These are phyloP conservation scores for Cryphonectria japonica DNA, from an alignment of 2,329 filamentous ascomycete species.

Conservation along the genomic window DNA sequence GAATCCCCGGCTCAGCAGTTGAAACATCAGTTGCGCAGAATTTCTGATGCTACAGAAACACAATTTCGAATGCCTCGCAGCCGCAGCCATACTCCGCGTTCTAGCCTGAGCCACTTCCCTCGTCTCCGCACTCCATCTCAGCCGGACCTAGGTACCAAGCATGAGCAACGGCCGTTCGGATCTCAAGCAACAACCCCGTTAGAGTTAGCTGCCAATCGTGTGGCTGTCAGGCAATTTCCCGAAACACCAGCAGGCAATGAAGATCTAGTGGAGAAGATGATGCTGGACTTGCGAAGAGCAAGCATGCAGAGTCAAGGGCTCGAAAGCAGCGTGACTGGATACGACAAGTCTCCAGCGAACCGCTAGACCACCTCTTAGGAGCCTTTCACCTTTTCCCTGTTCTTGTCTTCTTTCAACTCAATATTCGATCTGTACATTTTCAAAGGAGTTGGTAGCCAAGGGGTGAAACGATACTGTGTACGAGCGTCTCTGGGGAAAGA, in stretches of 20 bases:
- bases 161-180: slow-evolving; percentile 29
- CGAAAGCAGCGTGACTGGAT: slow-evolving; percentile 1
- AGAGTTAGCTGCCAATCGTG: slow-evolving; percentile 28
- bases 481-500: background rate
- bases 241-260: slow-evolving; percentile 50
- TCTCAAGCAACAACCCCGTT: slow-evolving; percentile 27
- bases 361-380: background rate
- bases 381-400: background rate
- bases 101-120: slow-evolving; percentile 24
- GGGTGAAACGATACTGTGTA: background rate
- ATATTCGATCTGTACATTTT: background rate
- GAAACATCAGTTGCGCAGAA: slow-evolving; percentile 29
- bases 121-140: slow-evolving; percentile 24
- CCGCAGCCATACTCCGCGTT: slow-evolving; percentile 26
- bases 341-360: background rate
- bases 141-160: slow-evolving; percentile 14
- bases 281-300: slow-evolving; percentile 54
- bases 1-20: slow-evolving; percentile 28
- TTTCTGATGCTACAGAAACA: slow-evolving; percentile 26
- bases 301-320: slow-evolving; percentile 30
- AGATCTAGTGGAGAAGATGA: slow-evolving; percentile 56
- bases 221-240: slow-evolving; percentile 38
- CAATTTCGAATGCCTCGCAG: slow-evolving; percentile 18
- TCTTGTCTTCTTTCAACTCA: background rate
- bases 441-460: background rate